Base-by-base conservation (phyloP, 2,329 filamentous ascomycete species). In the Aspergillus novoparasiticus region DNA sequence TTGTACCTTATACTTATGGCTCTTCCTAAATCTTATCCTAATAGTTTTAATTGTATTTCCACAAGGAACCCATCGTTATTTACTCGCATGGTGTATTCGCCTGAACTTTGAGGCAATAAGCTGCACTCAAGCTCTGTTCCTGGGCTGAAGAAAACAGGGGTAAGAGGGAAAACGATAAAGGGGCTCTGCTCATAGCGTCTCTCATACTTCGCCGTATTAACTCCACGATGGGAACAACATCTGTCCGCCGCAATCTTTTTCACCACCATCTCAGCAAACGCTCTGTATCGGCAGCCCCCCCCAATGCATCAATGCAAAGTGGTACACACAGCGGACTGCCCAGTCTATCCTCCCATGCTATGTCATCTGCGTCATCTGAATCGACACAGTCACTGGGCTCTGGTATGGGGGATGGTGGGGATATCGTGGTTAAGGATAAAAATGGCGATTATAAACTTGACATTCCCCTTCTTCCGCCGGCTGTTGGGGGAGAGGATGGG, bases 361-460 rank as follows among this genome's bases (percentile, higher is more conserved):
- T 70, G 10, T 69, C 69, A 50, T 58, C 71, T 19, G 63, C 64
- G 39, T 60, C 66, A 3, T 67, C 71, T 1, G 73, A 76, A 8
- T 59, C 69, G 1, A 66, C 60, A 6, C 67, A 68, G 11, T 64
- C 68, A 4, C 61, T 73, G 32, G 66, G 62, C 32, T 60, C 66
- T 11, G 70, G 69, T 19, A n/a, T 66, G 2, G 63, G 73, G 19
- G 73, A 81, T 57, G 76, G 76, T 51, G 75, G 73, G 62, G 83
- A 85, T 53, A 82, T 85, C 30, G 82, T 85, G 28, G 80, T 81
- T 50, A 78, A 80, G 12, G 80, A 84, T 63, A 78, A 80, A 30
- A 78, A 81, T 59, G 84, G 84, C 1, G 77, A 80, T 30, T 84
- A 83, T 63, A 78, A 78, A 32, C 69, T 84, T 14, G 79, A 82